Base-by-base conservation (phyloP, 306 rosid species). In the Cucurbita ficifolia region DNA sequence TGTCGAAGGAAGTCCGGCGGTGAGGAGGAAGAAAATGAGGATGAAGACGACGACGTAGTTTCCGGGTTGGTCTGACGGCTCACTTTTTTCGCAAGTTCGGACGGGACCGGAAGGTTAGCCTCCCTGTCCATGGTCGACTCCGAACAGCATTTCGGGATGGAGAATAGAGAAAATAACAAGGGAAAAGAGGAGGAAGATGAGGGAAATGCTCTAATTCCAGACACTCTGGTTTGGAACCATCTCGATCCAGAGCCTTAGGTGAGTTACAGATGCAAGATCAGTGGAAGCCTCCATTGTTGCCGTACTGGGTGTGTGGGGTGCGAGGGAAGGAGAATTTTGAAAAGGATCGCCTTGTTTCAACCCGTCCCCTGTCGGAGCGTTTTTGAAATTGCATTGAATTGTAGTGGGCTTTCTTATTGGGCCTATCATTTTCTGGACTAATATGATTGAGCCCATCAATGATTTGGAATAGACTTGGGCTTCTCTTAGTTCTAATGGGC, bases 101-200 rank as follows among this genome's bases (percentile, higher is more conserved):
- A 55, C 43, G 36, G 79, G 58, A 73, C 82, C 71, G 82, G 93
- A 82, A 76, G 85, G 87, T 92, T 80, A 86, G 89, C 85, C 92
- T 88, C 90, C 96, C 96, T 85, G 83, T 90, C 93, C 98, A 92
- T 92, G 84, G 89, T 73, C 45, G 72, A 77, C 77, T 73, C 81
- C 81, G 82, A 90, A 80, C 86, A 81, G 88, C 92, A 88, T 88
- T 79, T 82, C 90, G 79, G 67, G 55, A 58, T 33, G 58, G 68
- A 8, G 48, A 43, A 33, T 45, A 39, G 73, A 72, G 33, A 7
- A 72, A 17, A 10, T 39, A 46, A 24, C 48, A 8, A 52, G 50
- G 43, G 79, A 52, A 78, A 71, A 51, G 36, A 75, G 55, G 58
- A 50, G 57, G 33, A 49, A 19, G 13, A 70, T 29, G 74, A 70